Base-by-base conservation (phyloP, 2,329 filamentous ascomycete genomes). In the Zopfia rhizophila region DNA sequence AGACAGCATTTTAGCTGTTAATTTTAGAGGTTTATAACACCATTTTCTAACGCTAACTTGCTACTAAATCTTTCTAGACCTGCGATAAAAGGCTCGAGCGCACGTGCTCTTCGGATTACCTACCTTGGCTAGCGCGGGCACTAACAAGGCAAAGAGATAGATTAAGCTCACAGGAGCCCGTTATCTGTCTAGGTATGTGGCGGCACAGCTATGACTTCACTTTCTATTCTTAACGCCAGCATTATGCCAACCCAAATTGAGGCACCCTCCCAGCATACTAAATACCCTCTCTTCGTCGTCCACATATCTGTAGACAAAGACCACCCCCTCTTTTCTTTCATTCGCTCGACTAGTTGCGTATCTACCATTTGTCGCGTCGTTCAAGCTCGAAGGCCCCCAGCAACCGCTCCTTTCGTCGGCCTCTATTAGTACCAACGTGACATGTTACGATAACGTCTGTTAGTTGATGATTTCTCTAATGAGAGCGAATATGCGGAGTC, bases 201-300 rank as follows among this genome's bases (percentile, higher is more conserved):
- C 24, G n/a, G 24, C 24, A n/a, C 24, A n/a, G 8, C 24, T 27
- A n/a, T n/a, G 8, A 27, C 24, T n/a, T 27, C 24, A 8, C n/a
- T 27, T n/a, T 8, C 24, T 27, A 27, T 27, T 27, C n/a, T 27
- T 27, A 27, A 27, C n/a, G 24, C 24, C n/a, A 27, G 24, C 24
- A 27, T 27, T n/a, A 27, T 27, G 24, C n/a, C 24, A n/a, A 27
- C 8, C 24, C 24, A 27, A 27, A 27, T n/a, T 27, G 24, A 27
- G 24, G n/a, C 24, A 8, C 8, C 24, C n/a, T n/a, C n/a, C 33
- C 22, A 40, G 38, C 19, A 38, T 55, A 52, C 27, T 48, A 47
- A 52, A 50, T 21, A 38, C 47, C 37, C 19, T 28, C 44, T 47
- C 16, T 23, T 48, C 37, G 10, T 33, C 24, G 6, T 52, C 30